phyloP scores from a whole-genome alignment of 106 monocot species.

The Hemerocallis citrina region DNA sequence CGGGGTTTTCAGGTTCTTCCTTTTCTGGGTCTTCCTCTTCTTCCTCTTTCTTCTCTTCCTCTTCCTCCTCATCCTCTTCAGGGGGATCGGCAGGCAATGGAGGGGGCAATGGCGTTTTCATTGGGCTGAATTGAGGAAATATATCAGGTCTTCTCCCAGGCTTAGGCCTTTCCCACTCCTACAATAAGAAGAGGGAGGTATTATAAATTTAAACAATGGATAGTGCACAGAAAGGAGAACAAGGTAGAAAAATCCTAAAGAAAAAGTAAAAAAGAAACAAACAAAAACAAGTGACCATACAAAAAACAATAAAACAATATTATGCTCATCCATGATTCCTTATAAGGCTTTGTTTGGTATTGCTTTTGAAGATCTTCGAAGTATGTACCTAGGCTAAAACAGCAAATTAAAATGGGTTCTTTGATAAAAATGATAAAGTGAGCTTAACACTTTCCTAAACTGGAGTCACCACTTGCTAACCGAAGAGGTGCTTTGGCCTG shows the following conservation, averaged over 20 bases:
- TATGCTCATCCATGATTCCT: too few species aligned
- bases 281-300: too few species aligned
- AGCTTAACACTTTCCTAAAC: too few species aligned
- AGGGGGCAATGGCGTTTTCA: conserved; percentile 75
- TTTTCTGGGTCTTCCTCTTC: conserved; percentile 66
- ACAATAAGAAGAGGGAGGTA: not conserved
- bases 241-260: not conserved
- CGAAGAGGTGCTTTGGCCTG: too few species aligned
- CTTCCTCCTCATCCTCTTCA: conserved; percentile 71
- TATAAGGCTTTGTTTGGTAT: too few species aligned
- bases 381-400: too few species aligned
- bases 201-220: not conserved
- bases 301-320: too few species aligned
- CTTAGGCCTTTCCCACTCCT: conserved; percentile 88
- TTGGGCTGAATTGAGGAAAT: conserved; percentile 76
- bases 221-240: not conserved
- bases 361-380: too few species aligned
- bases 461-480: too few species aligned
- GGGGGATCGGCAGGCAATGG: conserved; percentile 74
- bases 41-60: conserved; percentile 67
- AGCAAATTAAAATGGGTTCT: too few species aligned
- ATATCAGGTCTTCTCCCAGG: conserved; percentile 78
- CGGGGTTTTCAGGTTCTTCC: conserved; percentile 42
- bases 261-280: not conserved
- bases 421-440: too few species aligned